A percentile compares a stretch with the other conserved stretches of the same genome.
Evolutionary conservation across 164 flowering plant genomes (phyloP).

Genomic region (Brasenia schreberi): DNA sequence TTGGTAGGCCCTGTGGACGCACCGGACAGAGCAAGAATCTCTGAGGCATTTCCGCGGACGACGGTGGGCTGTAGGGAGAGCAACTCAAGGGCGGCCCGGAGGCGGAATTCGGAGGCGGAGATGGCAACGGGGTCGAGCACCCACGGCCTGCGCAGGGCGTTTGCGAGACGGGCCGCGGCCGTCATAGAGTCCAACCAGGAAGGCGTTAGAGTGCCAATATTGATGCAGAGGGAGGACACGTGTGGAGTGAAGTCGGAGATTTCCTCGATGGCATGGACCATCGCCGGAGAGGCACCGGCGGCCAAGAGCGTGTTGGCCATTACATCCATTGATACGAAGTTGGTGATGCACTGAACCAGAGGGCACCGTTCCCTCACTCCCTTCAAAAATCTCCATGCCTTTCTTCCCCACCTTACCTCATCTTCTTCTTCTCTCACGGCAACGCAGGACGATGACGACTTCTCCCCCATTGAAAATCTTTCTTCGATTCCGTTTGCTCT

Average conservation of each 20-base stretch:
- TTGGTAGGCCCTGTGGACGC: slow-evolving; percentile 23
- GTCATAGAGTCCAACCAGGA: no score
- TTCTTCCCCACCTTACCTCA: slow-evolving; percentile 17
- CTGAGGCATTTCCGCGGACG: slow-evolving; percentile 79
- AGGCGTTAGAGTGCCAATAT: no score
- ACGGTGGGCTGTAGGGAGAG: slow-evolving; percentile 45
- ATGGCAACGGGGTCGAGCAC: slow-evolving; percentile 92
- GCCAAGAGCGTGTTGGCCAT: slow-evolving; percentile 75
- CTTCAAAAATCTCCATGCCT: slow-evolving; percentile 37
- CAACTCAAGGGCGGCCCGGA: slow-evolving; percentile 58
- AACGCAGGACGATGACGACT: no score
- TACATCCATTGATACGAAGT: slow-evolving; percentile 87
- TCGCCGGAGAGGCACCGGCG: slow-evolving; percentile 92
- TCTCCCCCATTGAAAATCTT: no score
- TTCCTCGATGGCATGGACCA: slow-evolving; percentile 64
- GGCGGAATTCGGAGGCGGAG: slow-evolving; percentile 51
- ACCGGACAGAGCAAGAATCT: slow-evolving; percentile 56
- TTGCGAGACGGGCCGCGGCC: slow-evolving; percentile 10
- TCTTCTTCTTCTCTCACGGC: slow-evolving; percentile 1
- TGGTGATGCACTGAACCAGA: slow-evolving; percentile 88
- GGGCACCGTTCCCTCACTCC: slow-evolving; percentile 39
- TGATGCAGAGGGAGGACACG: background rate
- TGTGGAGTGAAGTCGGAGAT: slow-evolving; percentile 78
- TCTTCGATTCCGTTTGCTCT: no score
- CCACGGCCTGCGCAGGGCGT: slow-evolving; percentile 47